A percentile compares a stretch with the other conserved stretches of the same genome.
These are phyloP conservation scores for Coprinellus micaceus DNA, from an alignment of 768 basidiomycete genomes.

Conservation along the genomic window DNA sequence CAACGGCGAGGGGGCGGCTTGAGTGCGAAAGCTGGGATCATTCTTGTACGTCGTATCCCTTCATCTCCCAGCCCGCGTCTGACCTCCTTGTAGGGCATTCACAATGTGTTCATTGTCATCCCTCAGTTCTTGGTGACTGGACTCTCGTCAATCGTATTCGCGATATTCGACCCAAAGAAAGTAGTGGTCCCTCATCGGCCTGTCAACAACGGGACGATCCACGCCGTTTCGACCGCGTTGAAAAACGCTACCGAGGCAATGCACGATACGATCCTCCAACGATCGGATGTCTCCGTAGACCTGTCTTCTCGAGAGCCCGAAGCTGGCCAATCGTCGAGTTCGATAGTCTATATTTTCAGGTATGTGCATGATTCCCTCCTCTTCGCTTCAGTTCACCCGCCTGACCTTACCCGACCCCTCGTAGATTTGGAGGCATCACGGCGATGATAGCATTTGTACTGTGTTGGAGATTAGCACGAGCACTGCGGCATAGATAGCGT, in stretches of 20 bases:
- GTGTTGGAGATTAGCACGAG: slow-evolving; percentile 50
- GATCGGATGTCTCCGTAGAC: slow-evolving; percentile 5
- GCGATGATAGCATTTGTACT: slow-evolving; percentile 54
- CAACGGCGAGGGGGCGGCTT: slow-evolving; percentile 33
- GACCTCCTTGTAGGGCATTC: slow-evolving; percentile 65
- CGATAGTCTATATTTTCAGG: slow-evolving; percentile 82
- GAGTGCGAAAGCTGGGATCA: slow-evolving; percentile 84
- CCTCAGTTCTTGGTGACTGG: slow-evolving; percentile 94
- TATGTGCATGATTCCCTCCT: slow-evolving; percentile 31
- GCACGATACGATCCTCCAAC: neutral
- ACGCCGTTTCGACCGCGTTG: slow-evolving; percentile 7
- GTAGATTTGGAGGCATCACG: slow-evolving; percentile 55
- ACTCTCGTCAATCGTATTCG: slow-evolving; percentile 81
- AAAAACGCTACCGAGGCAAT: slow-evolving; percentile 6
- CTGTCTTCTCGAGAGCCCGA: slow-evolving; percentile 6
- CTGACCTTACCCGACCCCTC: neutral
- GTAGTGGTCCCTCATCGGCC: slow-evolving; percentile 35
- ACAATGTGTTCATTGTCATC: slow-evolving; percentile 90
- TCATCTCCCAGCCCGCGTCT: neutral
- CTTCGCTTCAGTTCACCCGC: neutral
- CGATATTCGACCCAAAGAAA: slow-evolving; percentile 69
- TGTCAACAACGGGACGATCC: slow-evolving; percentile 1
- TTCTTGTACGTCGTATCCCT: slow-evolving; percentile 52
- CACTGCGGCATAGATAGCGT: slow-evolving; percentile 40
- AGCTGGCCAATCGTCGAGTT: slow-evolving; percentile 45